These are phyloP conservation scores for Stagonosporopsis tanaceti DNA, from an alignment of 2,329 filamentous ascomycete species.

Conservation along the genomic window DNA sequence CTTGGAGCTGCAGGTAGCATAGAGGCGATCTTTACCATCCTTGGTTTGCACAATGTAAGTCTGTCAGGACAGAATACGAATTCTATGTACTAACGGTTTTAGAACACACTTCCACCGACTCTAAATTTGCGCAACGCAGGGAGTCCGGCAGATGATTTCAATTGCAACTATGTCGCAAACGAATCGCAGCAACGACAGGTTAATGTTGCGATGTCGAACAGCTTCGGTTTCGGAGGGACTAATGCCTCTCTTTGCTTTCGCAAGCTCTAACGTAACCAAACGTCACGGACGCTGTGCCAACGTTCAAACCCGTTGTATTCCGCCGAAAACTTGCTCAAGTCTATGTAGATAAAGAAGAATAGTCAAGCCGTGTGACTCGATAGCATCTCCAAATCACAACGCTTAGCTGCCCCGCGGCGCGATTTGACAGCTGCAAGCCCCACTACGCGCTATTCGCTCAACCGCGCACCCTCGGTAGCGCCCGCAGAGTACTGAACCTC, in stretches of 20 bases:
- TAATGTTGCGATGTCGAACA: constrained; percentile 84
- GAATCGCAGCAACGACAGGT: constrained; percentile 74
- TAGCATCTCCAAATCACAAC: constrained; percentile 27
- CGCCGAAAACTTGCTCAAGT: neutral
- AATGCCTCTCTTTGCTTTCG: constrained; percentile 89
- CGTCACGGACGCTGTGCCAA: neutral
- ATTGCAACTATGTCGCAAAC: constrained; percentile 86
- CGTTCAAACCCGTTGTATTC: neutral
- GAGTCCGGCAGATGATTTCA: constrained; percentile 66
- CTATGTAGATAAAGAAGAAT: neutral
- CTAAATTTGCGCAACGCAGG: constrained; percentile 76
- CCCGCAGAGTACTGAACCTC: constrained; percentile 2
- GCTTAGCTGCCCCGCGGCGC: constrained; percentile 28
- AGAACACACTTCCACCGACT: constrained; percentile 86
- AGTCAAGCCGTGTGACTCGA: constrained; percentile 4
- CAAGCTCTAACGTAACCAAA: constrained; percentile 44
- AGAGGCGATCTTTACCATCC: constrained; percentile 84
- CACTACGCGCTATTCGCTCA: constrained; percentile 22
- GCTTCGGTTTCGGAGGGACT: constrained; percentile 96
- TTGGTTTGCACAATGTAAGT: constrained; percentile 80
- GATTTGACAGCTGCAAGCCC: constrained; percentile 13
- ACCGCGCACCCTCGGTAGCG: constrained; percentile 13
- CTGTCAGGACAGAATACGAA: neutral
- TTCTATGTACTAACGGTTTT: constrained; percentile 22
- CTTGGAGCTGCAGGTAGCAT: constrained; percentile 90